Conservation (phyloP, 2,329 filamentous ascomycete genomes). For the Colletotrichum caudatum region DNA sequence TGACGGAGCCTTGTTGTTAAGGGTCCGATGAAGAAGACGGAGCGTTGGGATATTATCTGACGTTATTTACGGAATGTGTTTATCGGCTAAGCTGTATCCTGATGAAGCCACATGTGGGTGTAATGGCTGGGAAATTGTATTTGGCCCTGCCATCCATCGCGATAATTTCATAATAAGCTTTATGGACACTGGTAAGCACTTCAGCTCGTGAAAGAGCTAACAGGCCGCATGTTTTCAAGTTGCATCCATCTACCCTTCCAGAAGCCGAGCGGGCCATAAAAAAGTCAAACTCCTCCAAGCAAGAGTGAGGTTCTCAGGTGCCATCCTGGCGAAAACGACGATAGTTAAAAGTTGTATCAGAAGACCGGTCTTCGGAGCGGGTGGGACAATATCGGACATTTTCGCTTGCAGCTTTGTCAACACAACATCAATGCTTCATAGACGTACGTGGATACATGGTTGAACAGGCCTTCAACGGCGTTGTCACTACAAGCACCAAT, state of each 20-base stretch:
- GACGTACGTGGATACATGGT: neutral
- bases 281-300: constrained; percentile 14
- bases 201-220: constrained; percentile 32
- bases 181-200: constrained; percentile 4
- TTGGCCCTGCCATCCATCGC: neutral
- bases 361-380: constrained; percentile 16
- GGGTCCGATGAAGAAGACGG: too few species aligned
- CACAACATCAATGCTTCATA: constrained; percentile 13
- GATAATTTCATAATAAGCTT: neutral
- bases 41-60: too few species aligned
- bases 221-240: constrained; percentile 26
- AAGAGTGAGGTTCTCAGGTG: constrained; percentile 3
- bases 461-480: constrained; percentile 21
- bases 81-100: too few species aligned
- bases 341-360: constrained; percentile 22
- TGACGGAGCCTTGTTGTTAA: too few species aligned
- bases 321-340: constrained; percentile 15
- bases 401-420: constrained; percentile 23
- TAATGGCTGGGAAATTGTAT: too few species aligned
- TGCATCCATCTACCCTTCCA: constrained; percentile 20
- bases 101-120: too few species aligned
- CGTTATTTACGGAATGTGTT: too few species aligned
- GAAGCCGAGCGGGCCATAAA: constrained; percentile 22
- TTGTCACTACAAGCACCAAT: constrained; percentile 23
- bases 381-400: constrained; percentile 19